A percentile compares a stretch with the other conserved stretches of the same genome.
Conservation (phyloP, 805 yeast species). For the Cyberlindnera lachancei region DNA sequence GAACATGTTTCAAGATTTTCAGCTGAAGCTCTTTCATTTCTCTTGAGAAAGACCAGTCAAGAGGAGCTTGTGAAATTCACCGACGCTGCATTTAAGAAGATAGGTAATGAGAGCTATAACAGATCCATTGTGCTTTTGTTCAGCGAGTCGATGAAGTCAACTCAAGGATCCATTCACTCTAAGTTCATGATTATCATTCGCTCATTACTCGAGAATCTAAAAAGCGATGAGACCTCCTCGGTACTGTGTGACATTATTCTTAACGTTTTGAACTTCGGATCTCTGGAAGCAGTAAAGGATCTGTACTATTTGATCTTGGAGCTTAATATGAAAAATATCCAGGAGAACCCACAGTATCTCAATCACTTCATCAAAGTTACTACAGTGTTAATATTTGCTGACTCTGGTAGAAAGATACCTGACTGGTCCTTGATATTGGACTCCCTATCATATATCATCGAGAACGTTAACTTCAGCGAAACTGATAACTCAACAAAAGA, state of each 20-base stretch:
- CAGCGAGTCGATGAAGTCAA: constrained; percentile 67
- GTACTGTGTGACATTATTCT: constrained; percentile 54
- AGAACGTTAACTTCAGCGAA: not conserved
- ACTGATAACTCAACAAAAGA: constrained; percentile 4
- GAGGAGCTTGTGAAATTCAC: constrained; percentile 42
- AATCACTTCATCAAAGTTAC: constrained; percentile 28
- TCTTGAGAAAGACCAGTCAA: constrained; percentile 59
- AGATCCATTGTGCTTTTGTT: constrained; percentile 54
- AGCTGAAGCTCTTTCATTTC: constrained; percentile 83
- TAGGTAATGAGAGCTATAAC: constrained; percentile 38
- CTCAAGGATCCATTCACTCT: constrained; percentile 69
- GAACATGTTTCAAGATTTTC: constrained; percentile 72
- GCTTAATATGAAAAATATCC: constrained; percentile 13
- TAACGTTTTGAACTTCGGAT: constrained; percentile 45
- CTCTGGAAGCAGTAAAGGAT: constrained; percentile 36
- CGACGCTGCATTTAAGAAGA: constrained; percentile 31
- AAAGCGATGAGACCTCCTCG: constrained; percentile 25
- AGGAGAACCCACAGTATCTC: constrained; percentile 9
- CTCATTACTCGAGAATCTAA: constrained; percentile 29
- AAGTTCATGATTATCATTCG: constrained; percentile 48
- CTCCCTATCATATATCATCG: constrained; percentile 15
- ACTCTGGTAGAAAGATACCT: constrained; percentile 57
- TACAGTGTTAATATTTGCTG: constrained; percentile 50
- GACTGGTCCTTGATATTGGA: constrained; percentile 37
- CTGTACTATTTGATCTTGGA: constrained; percentile 33